Evolutionary conservation across 2,329 filamentous ascomycete species (phyloP), one percentile per base, ranked within the genome.

Genomic region (Dactylonectria macrodidyma): DNA sequence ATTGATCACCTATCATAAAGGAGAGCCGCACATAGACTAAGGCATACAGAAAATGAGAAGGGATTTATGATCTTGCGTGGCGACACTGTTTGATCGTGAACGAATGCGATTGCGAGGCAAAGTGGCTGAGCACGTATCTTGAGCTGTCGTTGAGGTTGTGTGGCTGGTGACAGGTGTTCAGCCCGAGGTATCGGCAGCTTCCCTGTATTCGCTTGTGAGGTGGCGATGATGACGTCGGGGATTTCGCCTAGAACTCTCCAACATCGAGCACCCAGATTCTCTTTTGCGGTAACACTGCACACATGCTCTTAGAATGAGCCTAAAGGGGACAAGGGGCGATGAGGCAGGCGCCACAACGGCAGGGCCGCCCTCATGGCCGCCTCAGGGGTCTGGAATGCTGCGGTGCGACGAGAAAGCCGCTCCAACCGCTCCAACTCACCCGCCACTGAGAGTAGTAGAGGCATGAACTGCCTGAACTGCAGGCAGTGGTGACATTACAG

Each of bases 141-240:
- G 36, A 34, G 36, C 47, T 58, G 48, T 30, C 11, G 48, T 34
- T 11, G 48, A 46, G 12, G 30, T 36, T 47, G 62, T 47, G 62
- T 55, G 62, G 41, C 56, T 59, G 50, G 44, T 24, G 33, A 36
- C 58, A 19, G 7, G 26, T 34, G 50, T 24, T 11, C n/a, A 26
- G 26, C 14, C 60, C 36, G 44, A 46, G 24, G 26, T 19, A 44
- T 56, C 50, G 26, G 51, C 12, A 16, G 12, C n/a, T 57, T 44
- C n/a, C 26, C 38, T 44, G 26, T 44, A 46, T 33, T 58, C 14
- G 41, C 3, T 6, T 26, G 11, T 46, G 22, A 54, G 30, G 62
- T 65, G 62, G 62, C 62, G 24, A 60, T 16, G 62, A 60, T 65
- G 62, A 65, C 62, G 62, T 59, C 44, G 56, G 41, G 11, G 16